These are phyloP conservation scores for Coemansia biformis DNA, from an alignment of 192 early-diverging fungal species.

Conservation along the genomic window DNA sequence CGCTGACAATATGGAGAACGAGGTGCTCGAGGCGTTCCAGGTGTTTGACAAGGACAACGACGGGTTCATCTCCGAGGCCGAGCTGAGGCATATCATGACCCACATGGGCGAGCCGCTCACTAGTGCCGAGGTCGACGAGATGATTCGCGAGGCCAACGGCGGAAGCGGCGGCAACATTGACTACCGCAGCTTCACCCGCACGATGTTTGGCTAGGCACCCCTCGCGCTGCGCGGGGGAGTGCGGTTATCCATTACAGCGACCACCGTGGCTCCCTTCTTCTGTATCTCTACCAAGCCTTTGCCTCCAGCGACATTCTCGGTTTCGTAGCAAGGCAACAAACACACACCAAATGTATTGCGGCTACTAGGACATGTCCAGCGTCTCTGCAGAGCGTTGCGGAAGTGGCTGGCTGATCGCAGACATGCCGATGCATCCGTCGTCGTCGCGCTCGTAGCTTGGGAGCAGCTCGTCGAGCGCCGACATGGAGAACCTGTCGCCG, in stretches of 20 bases:
- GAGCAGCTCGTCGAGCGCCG: constrained; percentile 5
- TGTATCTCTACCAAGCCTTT: no score
- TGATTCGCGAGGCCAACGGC: constrained; percentile 69
- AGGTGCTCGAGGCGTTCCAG: constrained; percentile 84
- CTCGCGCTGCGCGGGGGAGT: no score
- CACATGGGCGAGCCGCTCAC: constrained; percentile 76
- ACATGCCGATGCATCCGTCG: background rate
- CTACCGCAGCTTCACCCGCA: constrained; percentile 79
- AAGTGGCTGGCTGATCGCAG: constrained; percentile 3
- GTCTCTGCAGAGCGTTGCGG: no score
- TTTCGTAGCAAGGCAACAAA: no score
- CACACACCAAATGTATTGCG: no score
- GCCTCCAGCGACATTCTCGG: no score
- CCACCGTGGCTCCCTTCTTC: no score
- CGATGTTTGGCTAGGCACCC: constrained; percentile 50
- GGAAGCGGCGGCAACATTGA: constrained; percentile 77
- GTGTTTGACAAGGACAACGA: constrained; percentile 93
- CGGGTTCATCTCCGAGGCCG: constrained; percentile 82
- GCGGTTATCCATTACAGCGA: background rate
- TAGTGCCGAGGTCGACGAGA: constrained; percentile 70
- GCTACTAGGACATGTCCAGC: no score
- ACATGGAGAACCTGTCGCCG: background rate
- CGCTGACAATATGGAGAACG: constrained; percentile 74
- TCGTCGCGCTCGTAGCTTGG: constrained; percentile 11
- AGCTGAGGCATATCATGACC: constrained; percentile 91